phyloP scores from a whole-genome alignment of 495 filamentous ascomycete genomes.

The Tuber indicum region DNA sequence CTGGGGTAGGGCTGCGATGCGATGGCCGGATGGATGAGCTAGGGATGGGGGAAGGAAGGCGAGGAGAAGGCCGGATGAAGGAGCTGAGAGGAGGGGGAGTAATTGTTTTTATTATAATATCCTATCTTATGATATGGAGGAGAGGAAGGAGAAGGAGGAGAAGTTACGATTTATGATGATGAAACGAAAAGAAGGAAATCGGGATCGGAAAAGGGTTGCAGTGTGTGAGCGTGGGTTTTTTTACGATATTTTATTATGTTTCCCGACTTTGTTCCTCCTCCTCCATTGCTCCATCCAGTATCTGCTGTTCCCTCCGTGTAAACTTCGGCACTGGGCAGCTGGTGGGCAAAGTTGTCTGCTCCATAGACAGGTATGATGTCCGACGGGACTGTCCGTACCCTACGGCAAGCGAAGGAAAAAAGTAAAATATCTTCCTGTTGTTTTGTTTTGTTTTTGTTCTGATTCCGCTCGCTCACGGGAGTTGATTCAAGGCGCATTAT shows the following conservation, averaged over 20 bases:
- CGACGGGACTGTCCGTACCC: background rate
- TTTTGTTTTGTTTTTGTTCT: background rate
- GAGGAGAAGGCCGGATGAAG: background rate
- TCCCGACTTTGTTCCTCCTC: background rate
- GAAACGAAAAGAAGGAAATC: background rate
- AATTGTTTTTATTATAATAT: background rate
- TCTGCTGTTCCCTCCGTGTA: background rate
- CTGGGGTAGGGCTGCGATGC: slow-evolving; percentile 3
- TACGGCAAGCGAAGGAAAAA: background rate
- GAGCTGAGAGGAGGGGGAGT: background rate
- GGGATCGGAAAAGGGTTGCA: background rate
- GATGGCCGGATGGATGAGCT: background rate
- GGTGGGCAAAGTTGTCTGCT: background rate
- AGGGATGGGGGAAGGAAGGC: background rate
- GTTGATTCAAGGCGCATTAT: background rate
- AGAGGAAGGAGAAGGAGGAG: background rate
- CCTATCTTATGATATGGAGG: background rate
- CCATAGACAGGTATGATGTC: background rate
- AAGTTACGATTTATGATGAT: background rate
- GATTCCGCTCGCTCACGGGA: background rate
- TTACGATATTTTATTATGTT: slow-evolving; percentile 6
- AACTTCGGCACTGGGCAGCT: background rate
- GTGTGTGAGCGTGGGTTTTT: background rate
- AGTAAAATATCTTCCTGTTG: background rate
- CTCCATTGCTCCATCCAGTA: background rate